Base-by-base conservation (phyloP, 805 yeast species). In the Naumovozyma castellii region DNA sequence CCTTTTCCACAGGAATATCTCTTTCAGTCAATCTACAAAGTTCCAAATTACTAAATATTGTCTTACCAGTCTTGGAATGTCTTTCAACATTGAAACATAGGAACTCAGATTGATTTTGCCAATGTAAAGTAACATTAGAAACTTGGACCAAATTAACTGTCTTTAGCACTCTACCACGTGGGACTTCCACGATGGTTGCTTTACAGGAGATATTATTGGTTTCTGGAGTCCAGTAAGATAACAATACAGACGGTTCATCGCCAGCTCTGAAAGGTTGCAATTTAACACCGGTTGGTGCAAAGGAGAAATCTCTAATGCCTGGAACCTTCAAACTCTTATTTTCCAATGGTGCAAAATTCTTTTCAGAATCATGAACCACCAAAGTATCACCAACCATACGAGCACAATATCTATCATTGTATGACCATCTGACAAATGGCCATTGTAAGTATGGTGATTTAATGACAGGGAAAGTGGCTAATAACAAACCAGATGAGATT, bases 161-260 rank as follows among this genome's bases (percentile, higher is more conserved):
- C 74, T 97, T 84, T 45, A 92, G 64, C 35, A 87, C 78, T 61
- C 78, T 73, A 62, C 81, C 84, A 19, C 86, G 71, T 43, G 95
- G 94, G 40, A 88, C 75, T 55, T 84, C 86, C 78, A 92, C 80
- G 47, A 92, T 67, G 18, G 94, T 76, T 43, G 90, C 97, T 63
- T 94, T 82, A 20, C 98, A 97, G 34, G 96, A 83, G 69, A 88
- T 95, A 65, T 92, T 90, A 47, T 73, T 64, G 39, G 78, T 68
- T 68, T 92, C 99, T 40, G 99, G 99, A 35, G 96, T 87, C 98
- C 98, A 92, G 69, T 81, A 92, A 25, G 94, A 79, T 50, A 92
- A 72, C 28, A 87, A 67, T 52, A 80, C 80, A 41, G 79, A 78
- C 39, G 72, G 73, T 33, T 69, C 72, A 42, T 71, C 76, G 31